Evolutionary conservation across 306 rosid genomes (phyloP), one percentile per base, ranked within the genome.

Genomic region (Dryas alaskensis): DNA sequence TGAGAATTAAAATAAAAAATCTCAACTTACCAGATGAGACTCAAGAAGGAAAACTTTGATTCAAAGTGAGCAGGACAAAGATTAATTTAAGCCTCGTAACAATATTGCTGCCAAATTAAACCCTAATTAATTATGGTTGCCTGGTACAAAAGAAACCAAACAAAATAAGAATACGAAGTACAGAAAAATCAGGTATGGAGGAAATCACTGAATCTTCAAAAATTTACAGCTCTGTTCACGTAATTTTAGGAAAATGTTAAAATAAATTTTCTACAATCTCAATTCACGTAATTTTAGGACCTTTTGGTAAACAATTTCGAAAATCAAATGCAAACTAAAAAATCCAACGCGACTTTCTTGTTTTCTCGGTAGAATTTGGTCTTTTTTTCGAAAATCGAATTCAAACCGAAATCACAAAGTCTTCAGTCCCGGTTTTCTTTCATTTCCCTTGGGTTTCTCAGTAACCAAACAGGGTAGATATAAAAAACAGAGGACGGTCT

Each of bases 81-180:
- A 22, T 22, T 22, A 0, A n/a, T 25, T 60, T 60, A 12, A 60
- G 11, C 65, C 17, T 27, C 5, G 4, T n/a, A 60, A 60, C 17
- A 37, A 31, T 11, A 10, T 60, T 14, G 43, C 40, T 60, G 65
- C 44, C 65, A 60, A 60, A 60, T 40, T 16, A 62, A 62, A 40
- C 12, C 49, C 25, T 16, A n/a, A 11, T n/a, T 10, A 62, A 42
- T 39, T 62, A 39, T 14, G 67, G 49, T 62, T 62, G 49, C 49
- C 16, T 62, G 27, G 67, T 25, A 40, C 48, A 62, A 62, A 62
- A 62, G 67, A 14, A 40, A 62, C 14, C 65, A 31, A 60, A 13
- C 65, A 31, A 4, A 10, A 3, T 8, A 40, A 13, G 37, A 1
- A 31, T 0, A 22, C 22, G 22, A 22, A 22, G 22, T 22, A 22